A percentile compares a stretch with the other conserved stretches of the same genome.
phyloP scores from a whole-genome alignment of 1,139 yeast species.

The Yarrowia galli region DNA sequence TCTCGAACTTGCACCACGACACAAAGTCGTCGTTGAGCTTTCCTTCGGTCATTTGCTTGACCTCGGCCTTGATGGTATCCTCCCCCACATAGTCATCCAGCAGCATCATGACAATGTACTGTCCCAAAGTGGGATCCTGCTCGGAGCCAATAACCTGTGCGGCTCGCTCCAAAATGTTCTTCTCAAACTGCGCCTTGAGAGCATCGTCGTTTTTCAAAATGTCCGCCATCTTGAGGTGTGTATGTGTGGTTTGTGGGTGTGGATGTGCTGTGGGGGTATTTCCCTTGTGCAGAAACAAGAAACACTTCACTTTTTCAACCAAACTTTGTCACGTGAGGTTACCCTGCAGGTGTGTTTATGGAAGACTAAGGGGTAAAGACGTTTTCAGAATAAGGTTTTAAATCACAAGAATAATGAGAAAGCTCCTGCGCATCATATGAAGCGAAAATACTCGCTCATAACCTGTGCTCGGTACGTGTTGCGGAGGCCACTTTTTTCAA shows the following conservation, averaged over 20 bases:
- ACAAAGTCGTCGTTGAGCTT: conserved; percentile 11
- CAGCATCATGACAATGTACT: conserved; percentile 34
- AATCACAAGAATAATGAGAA: not conserved
- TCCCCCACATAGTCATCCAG: conserved; percentile 21
- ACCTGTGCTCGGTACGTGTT: not conserved
- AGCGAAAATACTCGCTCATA: not conserved
- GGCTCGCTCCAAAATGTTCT: conserved; percentile 6
- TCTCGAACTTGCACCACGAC: conserved; percentile 29
- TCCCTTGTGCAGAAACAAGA: no score
- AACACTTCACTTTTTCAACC: conserved; percentile 12
- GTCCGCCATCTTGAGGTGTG: conserved; percentile 4
- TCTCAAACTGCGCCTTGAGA: conserved; percentile 26
- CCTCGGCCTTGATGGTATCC: conserved; percentile 18
- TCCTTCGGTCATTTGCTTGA: conserved; percentile 16
- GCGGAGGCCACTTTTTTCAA: not conserved
- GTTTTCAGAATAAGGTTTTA: not conserved
- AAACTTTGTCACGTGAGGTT: conserved; percentile 26
- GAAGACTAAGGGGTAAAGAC: not conserved
- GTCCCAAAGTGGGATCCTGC: conserved; percentile 15
- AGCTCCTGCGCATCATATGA: no score
- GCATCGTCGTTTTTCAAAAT: conserved; percentile 29
- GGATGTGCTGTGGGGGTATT: no score
- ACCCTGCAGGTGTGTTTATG: no score
- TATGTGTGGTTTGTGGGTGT: not conserved
- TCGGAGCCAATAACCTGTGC: conserved; percentile 10